phyloP scores from a whole-genome alignment of 2,329 filamentous ascomycete genomes.

The Colletotrichum tabaci region DNA sequence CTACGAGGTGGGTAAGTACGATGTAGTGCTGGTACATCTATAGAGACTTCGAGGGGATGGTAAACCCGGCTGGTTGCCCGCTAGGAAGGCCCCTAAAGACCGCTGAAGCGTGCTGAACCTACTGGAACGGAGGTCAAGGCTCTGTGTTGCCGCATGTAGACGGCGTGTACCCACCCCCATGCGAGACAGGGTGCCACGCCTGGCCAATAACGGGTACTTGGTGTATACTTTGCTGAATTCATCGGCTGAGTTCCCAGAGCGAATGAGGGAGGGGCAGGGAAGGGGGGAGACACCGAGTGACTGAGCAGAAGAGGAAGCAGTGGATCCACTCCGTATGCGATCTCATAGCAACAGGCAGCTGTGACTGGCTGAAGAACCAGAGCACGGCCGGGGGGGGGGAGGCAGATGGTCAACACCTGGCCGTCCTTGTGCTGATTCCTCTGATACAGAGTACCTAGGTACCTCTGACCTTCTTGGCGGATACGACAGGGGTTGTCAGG shows the following conservation, averaged over 20 bases:
- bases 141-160: background rate
- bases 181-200: constrained; percentile 37
- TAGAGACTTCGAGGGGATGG: constrained; percentile 8
- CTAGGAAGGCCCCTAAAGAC: constrained; percentile 13
- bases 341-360: constrained; percentile 34
- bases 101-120: constrained; percentile 7
- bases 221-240: constrained; percentile 40
- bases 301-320: constrained; percentile 36
- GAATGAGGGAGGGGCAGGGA: constrained; percentile 21
- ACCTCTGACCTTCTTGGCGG: constrained; percentile 30
- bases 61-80: background rate
- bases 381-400: constrained; percentile 13
- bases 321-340: constrained; percentile 28
- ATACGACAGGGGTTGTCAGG: constrained; percentile 28
- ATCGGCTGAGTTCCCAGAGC: constrained; percentile 39
- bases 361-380: constrained; percentile 34
- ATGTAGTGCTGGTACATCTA: background rate
- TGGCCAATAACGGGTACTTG: constrained; percentile 38
- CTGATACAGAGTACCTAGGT: background rate
- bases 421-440: constrained; percentile 13
- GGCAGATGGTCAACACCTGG: constrained; percentile 25
- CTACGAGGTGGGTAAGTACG: background rate
- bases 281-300: constrained; percentile 12
- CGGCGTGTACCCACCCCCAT: constrained; percentile 24
- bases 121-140: constrained; percentile 1